phyloP scores from a whole-genome alignment of 2,329 filamentous ascomycete species.

The Fusarium secorum region DNA sequence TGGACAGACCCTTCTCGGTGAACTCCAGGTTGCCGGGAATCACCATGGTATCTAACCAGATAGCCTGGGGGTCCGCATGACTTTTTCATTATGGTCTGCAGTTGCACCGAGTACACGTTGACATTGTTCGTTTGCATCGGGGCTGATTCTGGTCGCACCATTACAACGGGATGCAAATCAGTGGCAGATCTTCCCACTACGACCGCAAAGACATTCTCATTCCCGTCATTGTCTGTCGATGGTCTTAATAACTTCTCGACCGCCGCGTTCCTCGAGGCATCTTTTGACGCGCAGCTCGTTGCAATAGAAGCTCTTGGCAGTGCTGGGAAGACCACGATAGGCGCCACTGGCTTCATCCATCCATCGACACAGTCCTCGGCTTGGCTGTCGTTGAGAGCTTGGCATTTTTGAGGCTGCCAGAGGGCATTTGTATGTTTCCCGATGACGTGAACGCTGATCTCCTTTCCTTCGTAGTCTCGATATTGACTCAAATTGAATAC shows the following conservation, averaged over 20 bases:
- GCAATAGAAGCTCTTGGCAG: neutral
- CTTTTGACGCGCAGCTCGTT: neutral
- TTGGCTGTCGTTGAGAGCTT: neutral
- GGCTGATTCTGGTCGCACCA: no score
- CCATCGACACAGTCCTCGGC: neutral
- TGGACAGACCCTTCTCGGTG: neutral
- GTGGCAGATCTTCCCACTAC: neutral
- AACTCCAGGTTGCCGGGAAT: neutral
- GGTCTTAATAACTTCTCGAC: neutral
- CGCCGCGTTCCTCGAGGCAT: neutral
- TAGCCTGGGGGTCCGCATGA: neutral
- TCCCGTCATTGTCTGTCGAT: accelerated
- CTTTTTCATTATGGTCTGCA: neutral
- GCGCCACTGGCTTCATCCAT: neutral
- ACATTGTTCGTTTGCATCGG: neutral
- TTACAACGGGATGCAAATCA: neutral
- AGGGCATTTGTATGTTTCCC: neutral
- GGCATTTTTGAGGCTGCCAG: neutral
- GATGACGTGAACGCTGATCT: neutral
- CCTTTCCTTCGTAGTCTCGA: neutral
- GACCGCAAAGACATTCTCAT: neutral
- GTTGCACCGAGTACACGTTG: neutral
- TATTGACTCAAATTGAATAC: neutral
- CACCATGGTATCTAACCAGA: neutral
- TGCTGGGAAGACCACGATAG: neutral